phyloP scores from a whole-genome alignment of 2,329 filamentous ascomycete species.

The Colletotrichum sp. region DNA sequence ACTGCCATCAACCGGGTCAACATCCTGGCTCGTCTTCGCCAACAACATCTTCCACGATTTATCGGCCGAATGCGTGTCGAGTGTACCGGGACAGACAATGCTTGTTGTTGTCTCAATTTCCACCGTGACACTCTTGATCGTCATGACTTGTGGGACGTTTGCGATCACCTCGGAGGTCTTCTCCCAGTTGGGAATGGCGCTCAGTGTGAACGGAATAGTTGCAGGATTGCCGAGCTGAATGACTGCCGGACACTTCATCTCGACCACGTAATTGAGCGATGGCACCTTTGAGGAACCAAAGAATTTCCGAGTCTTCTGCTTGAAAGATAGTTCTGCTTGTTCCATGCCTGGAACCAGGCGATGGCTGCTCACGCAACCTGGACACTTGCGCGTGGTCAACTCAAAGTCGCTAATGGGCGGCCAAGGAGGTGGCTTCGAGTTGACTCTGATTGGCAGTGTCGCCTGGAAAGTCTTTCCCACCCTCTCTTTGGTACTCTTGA shows the following conservation, averaged over 20 bases:
- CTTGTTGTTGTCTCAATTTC: background rate
- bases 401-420: background rate
- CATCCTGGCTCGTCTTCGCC: background rate
- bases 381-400: background rate
- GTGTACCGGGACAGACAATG: background rate
- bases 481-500: conserved; percentile 15
- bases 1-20: background rate
- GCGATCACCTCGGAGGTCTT: background rate
- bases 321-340: conserved; percentile 31
- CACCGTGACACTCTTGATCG: background rate
- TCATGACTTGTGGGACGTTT: background rate
- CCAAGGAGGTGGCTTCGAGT: background rate
- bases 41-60: background rate
- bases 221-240: background rate
- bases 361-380: background rate
- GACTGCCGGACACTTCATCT: background rate
- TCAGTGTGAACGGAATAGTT: background rate
- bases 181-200: background rate
- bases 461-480: conserved; percentile 20
- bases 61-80: background rate
- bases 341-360: conserved; percentile 13
- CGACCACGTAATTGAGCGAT: conserved; percentile 24
- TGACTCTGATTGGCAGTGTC: background rate
- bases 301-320: conserved; percentile 34
- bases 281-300: conserved; percentile 38